Evolutionary conservation across 2,329 filamentous ascomycete genomes (phyloP).

Genomic region (Fusarium decemcellulare): DNA sequence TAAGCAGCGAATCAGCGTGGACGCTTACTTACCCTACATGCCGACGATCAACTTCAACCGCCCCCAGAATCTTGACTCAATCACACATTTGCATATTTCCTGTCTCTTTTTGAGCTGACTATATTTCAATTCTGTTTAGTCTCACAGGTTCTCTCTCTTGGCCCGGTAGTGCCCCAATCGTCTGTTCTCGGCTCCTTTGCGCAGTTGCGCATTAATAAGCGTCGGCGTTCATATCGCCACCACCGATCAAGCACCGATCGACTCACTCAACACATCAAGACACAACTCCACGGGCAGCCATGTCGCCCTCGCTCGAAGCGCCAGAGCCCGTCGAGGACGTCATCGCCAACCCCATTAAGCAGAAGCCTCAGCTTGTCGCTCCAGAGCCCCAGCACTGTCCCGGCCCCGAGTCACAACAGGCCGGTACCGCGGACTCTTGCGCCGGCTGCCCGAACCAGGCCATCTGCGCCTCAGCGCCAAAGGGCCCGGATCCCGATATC

Average conservation of each 20-base stretch:
- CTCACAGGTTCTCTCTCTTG: too few relatives aligned
- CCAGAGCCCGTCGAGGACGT: conserved; percentile 77
- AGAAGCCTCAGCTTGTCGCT: conserved; percentile 87
- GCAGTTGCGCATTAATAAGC: conserved; percentile 41
- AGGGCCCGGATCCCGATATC: conserved; percentile 96
- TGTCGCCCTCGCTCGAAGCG: conserved; percentile 88
- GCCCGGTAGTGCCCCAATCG: not conserved
- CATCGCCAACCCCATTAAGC: conserved; percentile 81
- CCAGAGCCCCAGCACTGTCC: conserved; percentile 98
- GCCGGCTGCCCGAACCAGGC: conserved; percentile 95
- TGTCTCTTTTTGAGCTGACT: too few relatives aligned
- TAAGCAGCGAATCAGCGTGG: conserved; percentile 41
- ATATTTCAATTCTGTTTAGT: too few relatives aligned
- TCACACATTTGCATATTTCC: not conserved
- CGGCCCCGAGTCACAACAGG: conserved; percentile 84
- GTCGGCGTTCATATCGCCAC: conserved; percentile 36
- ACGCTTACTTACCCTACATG: conserved; percentile 40
- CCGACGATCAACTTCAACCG: not conserved
- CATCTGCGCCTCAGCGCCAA: conserved; percentile 94
- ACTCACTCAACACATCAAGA: conserved; percentile 3
- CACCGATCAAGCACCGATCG: not conserved
- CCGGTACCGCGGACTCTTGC: conserved; percentile 84
- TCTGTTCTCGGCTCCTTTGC: not conserved
- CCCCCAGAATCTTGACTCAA: not conserved
- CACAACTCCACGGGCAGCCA: conserved; percentile 53